phyloP scores from a whole-genome alignment of 805 yeast species.

The Ogataea dorogensis region DNA sequence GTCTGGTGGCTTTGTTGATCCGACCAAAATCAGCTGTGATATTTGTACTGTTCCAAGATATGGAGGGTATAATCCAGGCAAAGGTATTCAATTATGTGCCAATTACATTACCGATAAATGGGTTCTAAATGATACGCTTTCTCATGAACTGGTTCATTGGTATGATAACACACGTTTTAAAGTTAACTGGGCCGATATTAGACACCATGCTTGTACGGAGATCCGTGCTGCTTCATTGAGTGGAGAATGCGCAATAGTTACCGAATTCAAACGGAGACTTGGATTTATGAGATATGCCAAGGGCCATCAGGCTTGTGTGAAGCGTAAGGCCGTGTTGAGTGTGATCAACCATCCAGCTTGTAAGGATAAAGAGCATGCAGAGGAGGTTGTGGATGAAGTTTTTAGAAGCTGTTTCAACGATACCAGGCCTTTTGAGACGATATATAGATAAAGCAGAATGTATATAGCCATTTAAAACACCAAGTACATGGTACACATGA shows the following conservation, averaged over 20 bases:
- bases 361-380: constrained; percentile 68
- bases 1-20: constrained; percentile 49
- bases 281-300: constrained; percentile 39
- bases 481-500: constrained; percentile 80
- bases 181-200: constrained; percentile 79
- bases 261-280: constrained; percentile 56
- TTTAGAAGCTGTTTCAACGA: constrained; percentile 93
- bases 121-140: constrained; percentile 85
- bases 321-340: constrained; percentile 81
- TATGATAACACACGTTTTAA: constrained; percentile 87
- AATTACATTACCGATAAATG: constrained; percentile 70
- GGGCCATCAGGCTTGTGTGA: constrained; percentile 90
- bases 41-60: constrained; percentile 78
- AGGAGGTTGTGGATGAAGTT: constrained; percentile 76
- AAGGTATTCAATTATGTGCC: constrained; percentile 84
- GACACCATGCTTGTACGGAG: constrained; percentile 96
- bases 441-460: constrained; percentile 54
- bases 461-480: constrained; percentile 48
- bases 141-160: constrained; percentile 93
- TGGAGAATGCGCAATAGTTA: constrained; percentile 92
- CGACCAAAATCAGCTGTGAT: constrained; percentile 67
- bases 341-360: constrained; percentile 88
- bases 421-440: constrained; percentile 93
- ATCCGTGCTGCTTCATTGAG: constrained; percentile 89
- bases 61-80: constrained; percentile 92